These are phyloP conservation scores for Chalaropsis ovoidea DNA, from an alignment of 2,329 filamentous ascomycete genomes.

Conservation along the genomic window DNA sequence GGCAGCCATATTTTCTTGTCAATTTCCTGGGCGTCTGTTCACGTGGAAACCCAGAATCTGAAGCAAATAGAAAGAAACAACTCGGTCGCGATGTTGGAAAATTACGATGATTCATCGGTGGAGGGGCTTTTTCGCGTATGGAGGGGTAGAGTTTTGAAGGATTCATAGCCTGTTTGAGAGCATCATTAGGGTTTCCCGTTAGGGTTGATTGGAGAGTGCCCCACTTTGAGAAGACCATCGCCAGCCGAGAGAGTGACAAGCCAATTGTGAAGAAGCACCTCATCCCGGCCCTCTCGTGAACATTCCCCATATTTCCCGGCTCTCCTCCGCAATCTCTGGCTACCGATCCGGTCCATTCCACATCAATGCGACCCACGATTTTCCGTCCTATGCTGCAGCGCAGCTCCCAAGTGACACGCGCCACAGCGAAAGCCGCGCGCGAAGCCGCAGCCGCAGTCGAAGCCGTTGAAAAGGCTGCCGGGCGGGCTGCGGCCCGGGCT, in stretches of 20 bases:
- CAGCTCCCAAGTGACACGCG: slow-evolving; percentile 28
- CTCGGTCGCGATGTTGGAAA: neutral
- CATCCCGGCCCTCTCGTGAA: neutral
- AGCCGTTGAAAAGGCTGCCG: slow-evolving; percentile 18
- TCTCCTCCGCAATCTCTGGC: no score
- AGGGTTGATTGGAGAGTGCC: neutral
- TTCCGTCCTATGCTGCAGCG: slow-evolving; percentile 7
- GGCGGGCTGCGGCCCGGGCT: slow-evolving; percentile 11
- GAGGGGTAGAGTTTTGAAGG: slow-evolving; percentile 15
- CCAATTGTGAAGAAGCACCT: neutral
- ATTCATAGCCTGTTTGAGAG: neutral
- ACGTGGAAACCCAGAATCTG: neutral
- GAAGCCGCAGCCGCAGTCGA: slow-evolving; percentile 11
- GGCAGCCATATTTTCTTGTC: slow-evolving; percentile 23
- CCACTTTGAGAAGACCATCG: neutral
- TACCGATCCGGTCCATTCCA: neutral
- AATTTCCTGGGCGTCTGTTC: neutral
- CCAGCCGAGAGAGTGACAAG: neutral
- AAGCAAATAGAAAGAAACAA: slow-evolving; percentile 3
- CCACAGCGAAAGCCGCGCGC: slow-evolving; percentile 21
- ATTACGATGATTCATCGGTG: slow-evolving; percentile 6
- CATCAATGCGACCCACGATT: slow-evolving; percentile 7
- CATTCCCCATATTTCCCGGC: neutral
- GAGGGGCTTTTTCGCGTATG: slow-evolving; percentile 18
- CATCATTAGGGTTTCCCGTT: neutral